A percentile compares a stretch with the other conserved stretches of the same genome.
Conservation (phyloP, 768 basidiomycete species). For the Podaxis sp. region DNA sequence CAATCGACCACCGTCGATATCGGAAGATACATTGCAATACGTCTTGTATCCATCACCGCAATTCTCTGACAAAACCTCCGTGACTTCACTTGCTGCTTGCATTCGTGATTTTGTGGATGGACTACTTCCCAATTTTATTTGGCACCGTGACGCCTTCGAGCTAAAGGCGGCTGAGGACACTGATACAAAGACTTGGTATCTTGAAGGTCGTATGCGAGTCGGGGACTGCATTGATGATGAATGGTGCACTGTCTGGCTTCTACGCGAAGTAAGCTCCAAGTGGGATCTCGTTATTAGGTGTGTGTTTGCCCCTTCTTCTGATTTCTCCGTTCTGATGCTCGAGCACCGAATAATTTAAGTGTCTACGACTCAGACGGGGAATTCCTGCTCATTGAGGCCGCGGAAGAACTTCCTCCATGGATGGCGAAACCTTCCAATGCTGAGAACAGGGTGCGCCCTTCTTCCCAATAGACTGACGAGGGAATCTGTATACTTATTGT, state of each 20-base stretch:
- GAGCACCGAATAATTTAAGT: constrained; percentile 23
- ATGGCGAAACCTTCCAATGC: constrained; percentile 82
- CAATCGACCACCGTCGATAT: constrained; percentile 72
- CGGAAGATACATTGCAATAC: constrained; percentile 86
- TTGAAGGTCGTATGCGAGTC: constrained; percentile 86
- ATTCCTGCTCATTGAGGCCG: constrained; percentile 95
- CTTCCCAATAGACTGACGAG: constrained; percentile 32
- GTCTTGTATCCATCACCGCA: constrained; percentile 60
- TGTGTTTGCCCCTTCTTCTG: constrained; percentile 22
- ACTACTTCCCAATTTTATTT: constrained; percentile 62
- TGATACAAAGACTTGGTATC: constrained; percentile 43
- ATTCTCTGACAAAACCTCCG: constrained; percentile 57
- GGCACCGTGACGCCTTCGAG: constrained; percentile 86
- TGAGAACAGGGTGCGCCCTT: constrained; percentile 81
- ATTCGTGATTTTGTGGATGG: constrained; percentile 57
- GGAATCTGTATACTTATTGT: constrained; percentile 28
- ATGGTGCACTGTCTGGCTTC: constrained; percentile 92
- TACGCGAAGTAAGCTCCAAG: constrained; percentile 70
- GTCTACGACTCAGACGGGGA: constrained; percentile 92
- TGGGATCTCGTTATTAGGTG: constrained; percentile 86
- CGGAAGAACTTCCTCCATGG: constrained; percentile 86
- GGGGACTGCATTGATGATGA: constrained; percentile 99
- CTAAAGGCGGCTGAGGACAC: constrained; percentile 60
- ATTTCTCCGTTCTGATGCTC: constrained; percentile 1
- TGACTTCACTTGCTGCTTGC: constrained; percentile 65